Evolutionary conservation across 2,329 filamentous ascomycete genomes (phyloP).

Genomic region (Penicillium sp.): DNA sequence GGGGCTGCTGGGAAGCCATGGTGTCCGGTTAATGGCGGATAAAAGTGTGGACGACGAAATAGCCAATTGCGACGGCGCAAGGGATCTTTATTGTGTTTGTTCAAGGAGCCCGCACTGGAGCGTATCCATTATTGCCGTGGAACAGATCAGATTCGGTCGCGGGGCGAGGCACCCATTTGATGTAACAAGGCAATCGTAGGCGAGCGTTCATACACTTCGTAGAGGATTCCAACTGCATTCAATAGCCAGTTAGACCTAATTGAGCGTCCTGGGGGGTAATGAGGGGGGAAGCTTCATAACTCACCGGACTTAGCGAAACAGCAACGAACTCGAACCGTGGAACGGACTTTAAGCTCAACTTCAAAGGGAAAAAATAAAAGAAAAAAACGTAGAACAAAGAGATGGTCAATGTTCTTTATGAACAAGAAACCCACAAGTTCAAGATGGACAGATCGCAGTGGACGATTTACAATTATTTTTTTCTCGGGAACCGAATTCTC

Average conservation of each 20-base stretch:
- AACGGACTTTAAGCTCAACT: not conserved
- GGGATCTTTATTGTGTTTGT: conserved; percentile 27
- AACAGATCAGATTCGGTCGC: conserved; percentile 11
- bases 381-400: not conserved
- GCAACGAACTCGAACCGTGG: not conserved
- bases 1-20: conserved; percentile 31
- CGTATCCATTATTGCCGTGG: conserved; percentile 35
- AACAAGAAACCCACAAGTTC: not conserved
- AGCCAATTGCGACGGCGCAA: not conserved
- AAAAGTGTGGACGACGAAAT: not conserved
- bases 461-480: not conserved
- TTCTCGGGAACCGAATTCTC: conserved; percentile 6
- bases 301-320: not conserved
- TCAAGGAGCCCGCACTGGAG: conserved; percentile 26
- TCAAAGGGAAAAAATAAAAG: not conserved
- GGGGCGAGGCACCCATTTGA: conserved; percentile 9
- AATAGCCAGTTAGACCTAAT: not conserved
- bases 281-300: not conserved
- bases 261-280: not conserved
- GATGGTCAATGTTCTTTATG: not conserved
- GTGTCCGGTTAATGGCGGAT: not conserved
- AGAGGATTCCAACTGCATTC: not conserved
- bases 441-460: not conserved
- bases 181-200: not conserved
- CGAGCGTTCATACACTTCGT: not conserved